phyloP scores from a whole-genome alignment of 2,329 filamentous ascomycete genomes.

The Colletotrichum acutatum region DNA sequence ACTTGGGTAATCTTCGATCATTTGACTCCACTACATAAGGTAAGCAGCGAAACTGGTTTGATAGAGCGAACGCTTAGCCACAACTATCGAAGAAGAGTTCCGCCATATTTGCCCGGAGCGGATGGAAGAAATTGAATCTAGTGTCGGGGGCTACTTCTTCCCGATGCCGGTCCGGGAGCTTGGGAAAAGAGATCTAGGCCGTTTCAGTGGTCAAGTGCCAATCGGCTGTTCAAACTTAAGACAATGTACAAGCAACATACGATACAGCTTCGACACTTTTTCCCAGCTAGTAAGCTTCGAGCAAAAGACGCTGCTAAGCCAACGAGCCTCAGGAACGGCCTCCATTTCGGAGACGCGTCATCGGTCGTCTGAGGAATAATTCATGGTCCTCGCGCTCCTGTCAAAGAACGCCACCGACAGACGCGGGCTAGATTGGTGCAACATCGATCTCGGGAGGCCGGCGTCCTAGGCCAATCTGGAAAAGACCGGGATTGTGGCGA shows the following conservation, averaged over 20 bases:
- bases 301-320: neutral
- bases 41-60: too few relatives aligned
- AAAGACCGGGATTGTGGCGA: constrained; percentile 17
- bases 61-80: neutral
- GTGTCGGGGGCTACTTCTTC: neutral
- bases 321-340: neutral
- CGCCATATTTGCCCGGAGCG: neutral
- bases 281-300: neutral
- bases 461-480: constrained; percentile 8
- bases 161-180: neutral
- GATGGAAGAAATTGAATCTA: neutral
- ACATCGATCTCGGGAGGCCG: constrained; percentile 2
- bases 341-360: neutral
- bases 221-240: neutral
- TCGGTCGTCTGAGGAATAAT: too few relatives aligned
- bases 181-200: neutral
- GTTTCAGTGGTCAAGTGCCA: neutral
- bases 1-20: too few relatives aligned
- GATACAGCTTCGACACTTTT: neutral
- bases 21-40: too few relatives aligned
- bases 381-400: neutral
- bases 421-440: neutral
- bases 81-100: neutral
- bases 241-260: too few relatives aligned
- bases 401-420: neutral